A percentile compares a stretch with the other conserved stretches of the same genome.
Conservation (phyloP, 345 rosid genomes). For the Eucalyptus urophylla region DNA sequence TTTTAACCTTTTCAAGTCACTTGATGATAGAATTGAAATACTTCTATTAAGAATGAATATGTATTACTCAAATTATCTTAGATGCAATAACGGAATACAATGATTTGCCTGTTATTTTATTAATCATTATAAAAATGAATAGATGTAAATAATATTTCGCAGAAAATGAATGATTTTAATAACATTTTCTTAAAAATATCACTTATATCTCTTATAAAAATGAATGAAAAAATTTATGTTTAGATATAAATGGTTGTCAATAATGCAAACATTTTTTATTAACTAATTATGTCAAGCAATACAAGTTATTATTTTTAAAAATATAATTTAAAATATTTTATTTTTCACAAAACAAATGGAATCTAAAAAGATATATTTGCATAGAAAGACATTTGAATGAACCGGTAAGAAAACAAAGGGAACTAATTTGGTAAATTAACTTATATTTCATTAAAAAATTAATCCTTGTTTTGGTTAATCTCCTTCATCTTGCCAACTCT, state of each 20-base stretch:
- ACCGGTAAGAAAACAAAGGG: background rate
- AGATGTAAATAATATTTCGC: background rate
- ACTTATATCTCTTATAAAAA: no score
- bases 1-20: background rate
- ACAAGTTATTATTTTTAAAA: no score
- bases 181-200: no score
- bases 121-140: background rate
- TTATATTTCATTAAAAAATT: background rate
- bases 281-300: no score
- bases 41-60: background rate
- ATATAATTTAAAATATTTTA: rapidly evolving
- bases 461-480: background rate
- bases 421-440: background rate
- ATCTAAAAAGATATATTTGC: background rate
- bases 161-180: no score
- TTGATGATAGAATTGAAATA: background rate
- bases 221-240: no score
- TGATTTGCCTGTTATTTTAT: background rate
- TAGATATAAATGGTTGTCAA: no score
- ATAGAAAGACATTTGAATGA: background rate
- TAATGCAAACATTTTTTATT: no score
- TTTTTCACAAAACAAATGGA: no score
- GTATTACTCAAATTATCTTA: background rate
- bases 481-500: background rate
- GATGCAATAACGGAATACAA: background rate